Conservation (phyloP, 495 filamentous ascomycete species). For the Parachaetomium inaequale region DNA sequence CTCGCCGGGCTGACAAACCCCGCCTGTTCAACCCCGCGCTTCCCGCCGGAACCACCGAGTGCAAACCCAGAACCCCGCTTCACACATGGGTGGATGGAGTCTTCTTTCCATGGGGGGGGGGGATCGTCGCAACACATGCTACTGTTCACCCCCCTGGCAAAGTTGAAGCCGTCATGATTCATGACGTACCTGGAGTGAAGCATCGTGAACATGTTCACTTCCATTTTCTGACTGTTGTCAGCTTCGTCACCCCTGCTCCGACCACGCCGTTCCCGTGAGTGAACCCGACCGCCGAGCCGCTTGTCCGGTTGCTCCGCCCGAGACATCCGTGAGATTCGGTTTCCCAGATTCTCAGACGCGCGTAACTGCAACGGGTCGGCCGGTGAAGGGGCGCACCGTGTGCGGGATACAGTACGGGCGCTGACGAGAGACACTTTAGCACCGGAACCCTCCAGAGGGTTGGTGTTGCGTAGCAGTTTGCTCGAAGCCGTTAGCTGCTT, state of each 20-base stretch:
- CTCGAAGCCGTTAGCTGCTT: neutral
- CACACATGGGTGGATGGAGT: neutral
- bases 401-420: slow-evolving; percentile 11
- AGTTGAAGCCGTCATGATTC: no score
- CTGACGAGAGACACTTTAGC: slow-evolving; percentile 1
- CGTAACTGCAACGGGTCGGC: neutral
- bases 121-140: neutral
- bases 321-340: neutral
- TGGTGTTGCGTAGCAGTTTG: neutral
- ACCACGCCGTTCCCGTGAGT: no score
- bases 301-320: neutral
- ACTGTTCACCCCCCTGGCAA: no score
- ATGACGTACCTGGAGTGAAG: no score
- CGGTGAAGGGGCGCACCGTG: slow-evolving; percentile 1
- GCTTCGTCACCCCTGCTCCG: no score
- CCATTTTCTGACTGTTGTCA: no score
- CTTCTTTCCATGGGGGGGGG: no score
- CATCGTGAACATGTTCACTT: no score
- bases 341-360: neutral
- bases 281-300: no score
- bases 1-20: neutral
- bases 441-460: neutral
- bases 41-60: neutral
- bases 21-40: neutral
- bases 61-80: neutral